Evolutionary conservation across 768 basidiomycete genomes (phyloP), one percentile per base, ranked within the genome.

Genomic region (Hypholoma sublateritium): DNA sequence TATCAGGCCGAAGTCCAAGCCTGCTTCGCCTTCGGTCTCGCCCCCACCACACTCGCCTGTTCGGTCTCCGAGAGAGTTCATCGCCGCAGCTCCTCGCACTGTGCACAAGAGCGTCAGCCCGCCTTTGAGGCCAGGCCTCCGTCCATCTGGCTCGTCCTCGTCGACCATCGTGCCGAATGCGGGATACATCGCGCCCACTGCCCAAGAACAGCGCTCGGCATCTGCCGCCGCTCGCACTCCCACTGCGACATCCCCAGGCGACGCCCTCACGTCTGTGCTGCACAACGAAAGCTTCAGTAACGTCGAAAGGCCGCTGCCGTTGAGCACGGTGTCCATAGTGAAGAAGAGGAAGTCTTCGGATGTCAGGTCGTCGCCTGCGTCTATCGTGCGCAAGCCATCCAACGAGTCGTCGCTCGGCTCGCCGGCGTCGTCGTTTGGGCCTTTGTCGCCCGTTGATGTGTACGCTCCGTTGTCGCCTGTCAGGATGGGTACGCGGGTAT

Each of bases 401-500:
- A 82, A 79, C 60, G 84, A 85, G 22, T 77, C 75, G 7, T 78
- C 76, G 28, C 64, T 76, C 43, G 74, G 76, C 16, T 81, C 84
- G n/a, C 81, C 82, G 11, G 73, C 76, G 14, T 85, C 87, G 0
- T 84, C 85, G 0, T 64, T 75, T 22, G 80, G 83, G 1, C 81
- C 86, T 1, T 43, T 80, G 13, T 84, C 82, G 14, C 80, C 83
- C 11, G 67, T 74, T 22, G 82, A 81, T 43, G 71, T 69, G 7
- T 69, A 70, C 21, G 65, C 74, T 7, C 51, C 56, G 13, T 53
- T 69, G 36, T 59, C 60, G 13, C 70, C 77, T 2, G 50, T 68
- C 36, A 70, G 74, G 48, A 83, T 80, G 63, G 77, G 80, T 19
- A 81, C 80, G 2, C 81, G 92, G 19, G 87, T 89, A 4, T 96